Percentiles rank a stretch among this genome's conserved stretches.
Conservation (phyloP, 495 filamentous ascomycete species). For the Aspergillus sclerotioniger region DNA sequence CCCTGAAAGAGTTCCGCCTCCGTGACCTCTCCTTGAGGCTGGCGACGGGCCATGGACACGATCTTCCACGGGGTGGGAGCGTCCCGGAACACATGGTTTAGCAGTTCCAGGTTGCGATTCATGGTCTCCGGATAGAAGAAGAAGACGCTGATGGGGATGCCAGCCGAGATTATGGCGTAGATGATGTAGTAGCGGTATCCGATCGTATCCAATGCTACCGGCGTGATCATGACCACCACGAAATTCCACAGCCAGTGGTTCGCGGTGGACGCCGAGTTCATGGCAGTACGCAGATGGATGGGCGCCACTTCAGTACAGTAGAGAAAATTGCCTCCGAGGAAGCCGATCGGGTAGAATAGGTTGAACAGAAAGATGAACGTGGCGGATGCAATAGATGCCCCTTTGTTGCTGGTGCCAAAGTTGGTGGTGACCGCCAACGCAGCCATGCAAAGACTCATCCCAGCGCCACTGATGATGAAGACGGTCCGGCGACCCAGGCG, state of each 20-base stretch:
- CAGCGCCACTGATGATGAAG: constrained; percentile 52
- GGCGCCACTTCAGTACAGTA: constrained; percentile 59
- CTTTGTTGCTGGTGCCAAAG: constrained; percentile 30
- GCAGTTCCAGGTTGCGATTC: constrained; percentile 62
- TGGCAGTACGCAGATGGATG: constrained; percentile 50
- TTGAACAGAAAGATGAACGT: constrained; percentile 62
- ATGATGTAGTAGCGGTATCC: constrained; percentile 27
- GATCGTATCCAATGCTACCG: constrained; percentile 28
- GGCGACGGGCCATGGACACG: constrained; percentile 30
- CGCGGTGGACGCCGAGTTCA: constrained; percentile 43
- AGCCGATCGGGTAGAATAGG: constrained; percentile 58
- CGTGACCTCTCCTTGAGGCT: constrained; percentile 28
- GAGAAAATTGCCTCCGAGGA: constrained; percentile 57
- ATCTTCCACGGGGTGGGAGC: constrained; percentile 31
- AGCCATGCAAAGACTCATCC: constrained; percentile 48
- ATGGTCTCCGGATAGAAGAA: constrained; percentile 70
- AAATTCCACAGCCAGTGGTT: constrained; percentile 54
- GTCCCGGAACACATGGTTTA: constrained; percentile 67
- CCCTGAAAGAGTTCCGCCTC: background rate
- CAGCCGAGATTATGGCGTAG: constrained; percentile 41
- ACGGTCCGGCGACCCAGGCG: constrained; percentile 51
- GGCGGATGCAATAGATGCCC: constrained; percentile 41
- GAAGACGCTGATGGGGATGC: constrained; percentile 49
- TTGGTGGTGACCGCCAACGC: constrained; percentile 45
- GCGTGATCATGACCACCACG: constrained; percentile 55